A percentile compares a stretch with the other conserved stretches of the same genome.
phyloP scores from a whole-genome alignment of 257 asterid species.

The Ilex asprella region DNA sequence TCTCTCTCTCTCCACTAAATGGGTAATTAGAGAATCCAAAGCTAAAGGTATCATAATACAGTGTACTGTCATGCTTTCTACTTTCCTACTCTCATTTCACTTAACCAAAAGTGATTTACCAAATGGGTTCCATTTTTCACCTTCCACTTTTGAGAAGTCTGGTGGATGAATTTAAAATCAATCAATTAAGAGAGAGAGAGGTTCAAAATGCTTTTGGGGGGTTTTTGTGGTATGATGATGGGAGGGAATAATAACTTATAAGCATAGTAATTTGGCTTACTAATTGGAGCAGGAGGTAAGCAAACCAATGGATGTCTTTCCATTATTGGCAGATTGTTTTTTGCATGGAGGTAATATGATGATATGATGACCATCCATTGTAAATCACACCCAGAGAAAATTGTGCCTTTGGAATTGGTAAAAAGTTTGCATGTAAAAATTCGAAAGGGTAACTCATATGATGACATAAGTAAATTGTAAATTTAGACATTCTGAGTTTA shows the following conservation, averaged over 20 bases:
- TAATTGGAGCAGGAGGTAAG: too few relatives aligned
- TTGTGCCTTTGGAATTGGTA: too few relatives aligned
- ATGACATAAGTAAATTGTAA: too few relatives aligned
- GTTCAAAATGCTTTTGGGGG: background rate
- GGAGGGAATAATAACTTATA: too few relatives aligned
- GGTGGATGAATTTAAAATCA: background rate
- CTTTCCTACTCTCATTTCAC: constrained; percentile 16
- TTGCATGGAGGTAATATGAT: too few relatives aligned
- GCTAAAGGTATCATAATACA: constrained; percentile 24
- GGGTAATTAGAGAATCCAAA: constrained; percentile 40
- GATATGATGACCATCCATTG: too few relatives aligned
- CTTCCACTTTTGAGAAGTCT: constrained; percentile 16
- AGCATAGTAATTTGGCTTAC: too few relatives aligned
- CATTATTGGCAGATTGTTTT: constrained; percentile 19
- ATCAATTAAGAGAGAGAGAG: background rate
- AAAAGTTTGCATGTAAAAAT: too few relatives aligned
- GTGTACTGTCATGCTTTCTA: constrained; percentile 16
- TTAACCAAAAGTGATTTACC: background rate
- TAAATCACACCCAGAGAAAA: too few relatives aligned
- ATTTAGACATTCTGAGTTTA: too few relatives aligned
- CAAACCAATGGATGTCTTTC: constrained; percentile 2
- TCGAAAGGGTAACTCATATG: too few relatives aligned
- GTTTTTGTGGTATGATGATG: too few relatives aligned
- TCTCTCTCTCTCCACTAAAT: constrained; percentile 39
- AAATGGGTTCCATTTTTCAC: constrained; percentile 16